These are phyloP conservation scores for Parascedosporium putredinis DNA, from an alignment of 2,329 filamentous ascomycete genomes.

Conservation along the genomic window DNA sequence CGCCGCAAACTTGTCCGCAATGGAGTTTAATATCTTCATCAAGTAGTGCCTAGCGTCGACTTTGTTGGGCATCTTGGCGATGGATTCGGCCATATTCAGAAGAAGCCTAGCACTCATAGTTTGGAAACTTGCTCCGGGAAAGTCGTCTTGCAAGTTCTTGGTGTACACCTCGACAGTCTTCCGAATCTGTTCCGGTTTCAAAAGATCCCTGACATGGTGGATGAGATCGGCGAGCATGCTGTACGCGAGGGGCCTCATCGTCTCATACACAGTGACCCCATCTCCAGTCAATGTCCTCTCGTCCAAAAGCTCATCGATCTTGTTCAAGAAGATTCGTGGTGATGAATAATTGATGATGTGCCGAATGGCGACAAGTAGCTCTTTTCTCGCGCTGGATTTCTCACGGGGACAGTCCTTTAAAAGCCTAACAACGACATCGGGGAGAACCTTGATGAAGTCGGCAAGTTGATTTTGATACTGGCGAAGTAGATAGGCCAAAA, in stretches of 20 bases:
- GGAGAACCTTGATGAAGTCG: conserved; percentile 78
- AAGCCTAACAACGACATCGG: conserved; percentile 80
- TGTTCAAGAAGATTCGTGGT: conserved; percentile 82
- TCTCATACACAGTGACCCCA: conserved; percentile 92
- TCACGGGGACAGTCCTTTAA: conserved; percentile 91
- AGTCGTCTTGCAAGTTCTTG: conserved; percentile 87
- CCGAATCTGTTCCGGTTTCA: conserved; percentile 82
- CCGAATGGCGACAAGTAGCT: conserved; percentile 87
- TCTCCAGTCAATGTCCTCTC: conserved; percentile 92
- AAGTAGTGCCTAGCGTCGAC: conserved; percentile 89
- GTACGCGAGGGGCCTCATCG: conserved; percentile 88
- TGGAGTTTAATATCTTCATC: conserved; percentile 95
- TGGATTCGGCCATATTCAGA: conserved; percentile 96
- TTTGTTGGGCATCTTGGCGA: conserved; percentile 87
- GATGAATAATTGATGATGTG: conserved; percentile 99
- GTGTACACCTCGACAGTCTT: conserved; percentile 97
- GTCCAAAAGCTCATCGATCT: conserved; percentile 91
- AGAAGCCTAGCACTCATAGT: conserved; percentile 98
- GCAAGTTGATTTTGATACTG: conserved; percentile 78
- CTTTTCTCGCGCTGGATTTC: conserved; percentile 87
- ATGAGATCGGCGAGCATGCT: conserved; percentile 98
- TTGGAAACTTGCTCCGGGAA: conserved; percentile 96
- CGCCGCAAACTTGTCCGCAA: conserved; percentile 93
- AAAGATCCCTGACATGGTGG: conserved; percentile 86
- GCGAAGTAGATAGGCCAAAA: conserved; percentile 88